Base-by-base conservation (phyloP, 208 protist species). In the Wallacemonas sp. region DNA sequence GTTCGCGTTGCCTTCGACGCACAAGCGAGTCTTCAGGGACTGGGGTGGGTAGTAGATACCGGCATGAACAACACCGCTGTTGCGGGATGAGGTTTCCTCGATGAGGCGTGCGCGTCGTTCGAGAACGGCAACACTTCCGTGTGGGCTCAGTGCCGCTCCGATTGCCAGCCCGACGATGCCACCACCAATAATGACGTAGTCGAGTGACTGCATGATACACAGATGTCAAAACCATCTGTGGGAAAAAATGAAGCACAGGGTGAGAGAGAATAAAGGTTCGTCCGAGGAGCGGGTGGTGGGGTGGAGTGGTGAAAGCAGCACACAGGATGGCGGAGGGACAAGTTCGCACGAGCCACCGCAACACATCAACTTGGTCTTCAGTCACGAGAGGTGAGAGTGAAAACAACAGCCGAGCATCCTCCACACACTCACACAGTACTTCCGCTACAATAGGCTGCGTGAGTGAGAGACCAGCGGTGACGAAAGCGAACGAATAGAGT, bases 31-130 rank as follows among this genome's bases (percentile, higher is more conserved):
- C 39, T 83, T 85, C 27, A 84, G 69, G 1, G 68, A 78, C 45
- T 76, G 34, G 0, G 39, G 58, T 10, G 71, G 75, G 62, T 81
- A 89, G 65, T 81, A 86, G 27, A 89, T 59, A 12, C 79, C 76
- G 13, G 68, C 76, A 57, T 85, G 73, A 3, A 89, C 71, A 29
- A 89, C 78, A 24, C 77, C 66, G 59, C 71, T 78, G 63, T 84
- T 85, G 13, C 72, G 68, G 1, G 72, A 69, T 1, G 63, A 72
- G 27, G 76, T 85, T 29, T 89, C 72, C 12, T 78, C 54, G 10
- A 79, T 78, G 9, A 85, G 58, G 0, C 34, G 29, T 0, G 32
- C 0, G 44, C 63, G 71, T 1, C 64, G 57, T 63, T 85, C 72
- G 5, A 83, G 48, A 15, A 89, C 58, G 0, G 77, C 66, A 17